phyloP scores from a whole-genome alignment of 257 asterid species.

The Solanum bulbocastanum region DNA sequence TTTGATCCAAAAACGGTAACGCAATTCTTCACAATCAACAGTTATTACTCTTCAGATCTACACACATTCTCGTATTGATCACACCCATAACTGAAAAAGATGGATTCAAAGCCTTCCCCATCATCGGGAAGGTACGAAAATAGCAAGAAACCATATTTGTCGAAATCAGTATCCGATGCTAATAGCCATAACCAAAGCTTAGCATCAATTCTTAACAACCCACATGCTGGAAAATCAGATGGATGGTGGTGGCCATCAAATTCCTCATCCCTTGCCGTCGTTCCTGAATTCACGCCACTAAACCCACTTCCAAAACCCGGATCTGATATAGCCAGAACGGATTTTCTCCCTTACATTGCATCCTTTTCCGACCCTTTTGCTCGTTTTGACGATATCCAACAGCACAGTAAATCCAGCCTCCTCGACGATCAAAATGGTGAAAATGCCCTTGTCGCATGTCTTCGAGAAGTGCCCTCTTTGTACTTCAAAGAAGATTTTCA shows the following conservation, averaged over 20 bases:
- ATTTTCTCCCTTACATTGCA: conserved; percentile 53
- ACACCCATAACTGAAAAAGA: conserved; percentile 4
- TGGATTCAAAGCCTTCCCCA: conserved; percentile 79
- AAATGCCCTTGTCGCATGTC: conserved; percentile 91
- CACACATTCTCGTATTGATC: neutral
- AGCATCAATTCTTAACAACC: conserved; percentile 91
- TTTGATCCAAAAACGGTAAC: neutral
- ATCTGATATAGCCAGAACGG: conserved; percentile 63
- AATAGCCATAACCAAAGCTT: conserved; percentile 61
- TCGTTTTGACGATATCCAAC: conserved; percentile 75
- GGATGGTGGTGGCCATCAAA: conserved; percentile 84
- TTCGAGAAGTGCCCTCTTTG: conserved; percentile 86
- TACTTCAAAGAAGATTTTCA: conserved; percentile 86
- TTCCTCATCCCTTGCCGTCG: conserved; percentile 41
- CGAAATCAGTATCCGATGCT: conserved; percentile 43
- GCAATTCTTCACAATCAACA: neutral
- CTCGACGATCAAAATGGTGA: conserved; percentile 39
- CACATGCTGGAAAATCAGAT: conserved; percentile 54
- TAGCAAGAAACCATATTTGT: neutral
- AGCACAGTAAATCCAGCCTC: conserved; percentile 50
- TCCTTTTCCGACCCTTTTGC: conserved; percentile 57
- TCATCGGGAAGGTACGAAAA: conserved; percentile 63
- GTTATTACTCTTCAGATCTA: neutral
- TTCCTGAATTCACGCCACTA: conserved; percentile 65
- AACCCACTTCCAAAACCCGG: conserved; percentile 52